Evolutionary conservation across 2,329 filamentous ascomycete genomes (phyloP), one percentile per base, ranked within the genome.

Genomic region (Ceratocystis harringtonii): DNA sequence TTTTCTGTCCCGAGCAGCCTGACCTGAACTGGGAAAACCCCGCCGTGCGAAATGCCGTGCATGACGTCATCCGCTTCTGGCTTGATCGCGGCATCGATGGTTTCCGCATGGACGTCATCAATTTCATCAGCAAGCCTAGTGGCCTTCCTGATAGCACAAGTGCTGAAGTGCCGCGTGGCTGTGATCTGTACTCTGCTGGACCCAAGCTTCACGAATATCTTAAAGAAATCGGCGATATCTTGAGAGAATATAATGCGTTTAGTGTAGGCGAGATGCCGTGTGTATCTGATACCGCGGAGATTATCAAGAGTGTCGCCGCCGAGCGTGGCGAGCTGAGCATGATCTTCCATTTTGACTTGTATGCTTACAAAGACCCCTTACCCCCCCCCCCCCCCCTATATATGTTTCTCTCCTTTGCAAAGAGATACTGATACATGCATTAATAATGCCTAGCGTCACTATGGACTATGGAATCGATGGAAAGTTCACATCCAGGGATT

Each of bases 21-120:
- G 88, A 91, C 69, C 80, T 92, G 50, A 91, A 91, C 75, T 91
- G 87, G 87, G 85, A 90, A 71, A 86, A 87, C 70, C 78, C 79
- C 0, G 79, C 80, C 0, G 84, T 88, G 2, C 80, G 86, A 43
- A 75, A 80, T 65, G 85, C 84, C 1, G 84, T 89, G 1, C 85
- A 89, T 72, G 78, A 85, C 50, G 80, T 85, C 25, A 86, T 89
- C 78, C 79, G 80, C 25, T 91, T 90, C 74, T 91, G 88, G 88
- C 80, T 90, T 1, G 78, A 88, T 68, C 81, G 82, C 48, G 87
- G 86, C 1, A 81, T 83, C 0, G 81, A 85, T 66, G 85, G 85
- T 2, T 88, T 87, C 76, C 79, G 84, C 45, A 80, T 86, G 75
- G 84, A 87, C 69, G 83, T 85, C 52, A 85, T 87, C 73, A 87